These are phyloP conservation scores for Solanum medicagineum DNA, from an alignment of 257 asterid genomes.

Conservation along the genomic window DNA sequence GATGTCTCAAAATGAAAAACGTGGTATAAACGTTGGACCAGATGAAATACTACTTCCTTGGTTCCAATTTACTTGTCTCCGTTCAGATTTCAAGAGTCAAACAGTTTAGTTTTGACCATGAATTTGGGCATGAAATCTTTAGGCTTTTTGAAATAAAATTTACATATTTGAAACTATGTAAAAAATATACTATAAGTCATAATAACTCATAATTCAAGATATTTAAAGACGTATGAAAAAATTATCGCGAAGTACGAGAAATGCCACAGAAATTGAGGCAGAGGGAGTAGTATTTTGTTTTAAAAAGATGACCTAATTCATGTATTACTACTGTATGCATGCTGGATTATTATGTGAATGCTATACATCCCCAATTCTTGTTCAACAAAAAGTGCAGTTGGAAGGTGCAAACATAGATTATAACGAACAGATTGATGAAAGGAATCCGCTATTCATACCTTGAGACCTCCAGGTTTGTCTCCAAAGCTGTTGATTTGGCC, in stretches of 20 bases:
- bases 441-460: constrained; percentile 30
- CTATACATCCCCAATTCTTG: neutral
- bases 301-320: neutral
- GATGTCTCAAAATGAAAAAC: neutral
- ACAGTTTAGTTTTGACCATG: too few species aligned
- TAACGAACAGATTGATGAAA: neutral
- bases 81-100: too few species aligned
- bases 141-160: too few species aligned
- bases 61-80: too few species aligned
- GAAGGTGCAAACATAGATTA: neutral
- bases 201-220: neutral
- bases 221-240: neutral
- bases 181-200: neutral
- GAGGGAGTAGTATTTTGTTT: neutral
- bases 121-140: too few species aligned
- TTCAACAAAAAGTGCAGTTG: neutral
- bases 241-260: neutral
- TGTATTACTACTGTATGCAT: neutral
- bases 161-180: neutral
- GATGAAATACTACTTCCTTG: neutral
- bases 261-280: neutral
- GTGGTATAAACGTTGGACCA: neutral
- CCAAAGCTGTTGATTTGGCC: constrained; percentile 89
- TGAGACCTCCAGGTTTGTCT: constrained; percentile 98
- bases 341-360: neutral